Conservation (phyloP, 1,284 basidiomycete species). For the Violaceomyces palustris region DNA sequence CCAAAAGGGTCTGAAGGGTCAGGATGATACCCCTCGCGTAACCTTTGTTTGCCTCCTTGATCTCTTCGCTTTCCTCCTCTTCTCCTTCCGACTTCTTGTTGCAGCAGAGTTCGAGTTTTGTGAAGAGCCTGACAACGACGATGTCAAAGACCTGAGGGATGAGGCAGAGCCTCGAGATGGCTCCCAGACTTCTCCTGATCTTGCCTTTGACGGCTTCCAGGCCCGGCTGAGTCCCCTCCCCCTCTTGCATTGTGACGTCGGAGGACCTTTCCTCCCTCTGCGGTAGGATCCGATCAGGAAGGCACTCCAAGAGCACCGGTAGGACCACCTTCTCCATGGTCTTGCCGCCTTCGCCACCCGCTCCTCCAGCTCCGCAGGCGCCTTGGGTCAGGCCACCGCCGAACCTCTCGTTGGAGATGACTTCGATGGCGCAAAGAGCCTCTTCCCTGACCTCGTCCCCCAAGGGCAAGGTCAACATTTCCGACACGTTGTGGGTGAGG, state of each 20-base stretch:
- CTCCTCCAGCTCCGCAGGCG: no score
- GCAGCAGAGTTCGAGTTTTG: slow-evolving; percentile 75
- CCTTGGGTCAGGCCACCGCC: slow-evolving; percentile 58
- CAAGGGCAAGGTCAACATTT: slow-evolving; percentile 62
- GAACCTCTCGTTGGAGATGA: slow-evolving; percentile 61
- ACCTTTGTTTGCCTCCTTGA: slow-evolving; percentile 54
- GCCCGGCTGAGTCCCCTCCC: no score
- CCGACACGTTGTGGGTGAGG: slow-evolving; percentile 70
- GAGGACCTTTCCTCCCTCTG: slow-evolving; percentile 10
- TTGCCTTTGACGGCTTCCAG: slow-evolving; percentile 17
- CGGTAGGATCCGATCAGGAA: slow-evolving; percentile 27
- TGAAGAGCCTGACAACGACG: slow-evolving; percentile 71
- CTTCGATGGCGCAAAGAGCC: slow-evolving; percentile 14
- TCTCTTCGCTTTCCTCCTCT: slow-evolving; percentile 69
- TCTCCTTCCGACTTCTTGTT: slow-evolving; percentile 59
- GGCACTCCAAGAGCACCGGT: slow-evolving; percentile 31
- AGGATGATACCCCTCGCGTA: slow-evolving; percentile 45
- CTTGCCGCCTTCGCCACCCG: slow-evolving; percentile 64
- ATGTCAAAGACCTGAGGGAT: slow-evolving; percentile 76
- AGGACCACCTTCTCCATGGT: slow-evolving; percentile 63
- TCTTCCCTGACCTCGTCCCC: slow-evolving; percentile 58
- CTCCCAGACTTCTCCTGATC: slow-evolving; percentile 63
- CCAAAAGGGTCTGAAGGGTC: slow-evolving; percentile 41
- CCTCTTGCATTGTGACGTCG: slow-evolving; percentile 16
- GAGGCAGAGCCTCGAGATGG: slow-evolving; percentile 70